phyloP scores from a whole-genome alignment of 164 flowering plant species.

The Liquidambar formosana region DNA sequence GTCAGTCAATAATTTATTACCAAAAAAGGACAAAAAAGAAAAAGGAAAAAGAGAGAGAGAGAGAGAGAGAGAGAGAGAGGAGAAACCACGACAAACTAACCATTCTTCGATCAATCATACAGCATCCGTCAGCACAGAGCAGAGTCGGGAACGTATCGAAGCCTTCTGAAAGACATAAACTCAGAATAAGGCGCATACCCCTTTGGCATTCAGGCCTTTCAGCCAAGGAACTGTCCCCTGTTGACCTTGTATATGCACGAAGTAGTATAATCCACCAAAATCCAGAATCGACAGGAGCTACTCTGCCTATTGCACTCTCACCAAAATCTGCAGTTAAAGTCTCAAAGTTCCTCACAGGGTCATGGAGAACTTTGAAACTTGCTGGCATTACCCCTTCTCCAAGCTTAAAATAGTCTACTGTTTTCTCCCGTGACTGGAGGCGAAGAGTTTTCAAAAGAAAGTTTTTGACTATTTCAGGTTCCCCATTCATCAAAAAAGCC shows the following conservation, averaged over 20 bases:
- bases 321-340: constrained; percentile 52
- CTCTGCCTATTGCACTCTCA: constrained; percentile 54
- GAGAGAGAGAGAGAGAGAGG: too few species aligned
- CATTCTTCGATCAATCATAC: constrained; percentile 69
- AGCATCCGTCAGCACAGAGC: constrained; percentile 68
- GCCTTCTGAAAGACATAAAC: constrained; percentile 56
- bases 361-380: constrained; percentile 49
- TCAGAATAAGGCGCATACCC: constrained; percentile 59
- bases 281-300: constrained; percentile 65
- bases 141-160: constrained; percentile 65
- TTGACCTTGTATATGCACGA: constrained; percentile 54
- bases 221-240: constrained; percentile 52
- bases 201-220: constrained; percentile 54
- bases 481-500: constrained; percentile 62
- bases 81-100: constrained; percentile 23
- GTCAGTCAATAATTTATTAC: too few species aligned
- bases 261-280: constrained; percentile 70
- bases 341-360: constrained; percentile 35
- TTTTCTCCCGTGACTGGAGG: constrained; percentile 60
- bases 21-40: too few species aligned
- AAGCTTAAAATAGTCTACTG: constrained; percentile 42
- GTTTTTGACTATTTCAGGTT: constrained; percentile 49
- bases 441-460: constrained; percentile 54
- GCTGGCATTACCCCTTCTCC: constrained; percentile 62
- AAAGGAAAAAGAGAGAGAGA: too few species aligned